Evolutionary conservation across 306 rosid genomes (phyloP), one percentile per base, ranked within the genome.

Genomic region (Quercus alba): DNA sequence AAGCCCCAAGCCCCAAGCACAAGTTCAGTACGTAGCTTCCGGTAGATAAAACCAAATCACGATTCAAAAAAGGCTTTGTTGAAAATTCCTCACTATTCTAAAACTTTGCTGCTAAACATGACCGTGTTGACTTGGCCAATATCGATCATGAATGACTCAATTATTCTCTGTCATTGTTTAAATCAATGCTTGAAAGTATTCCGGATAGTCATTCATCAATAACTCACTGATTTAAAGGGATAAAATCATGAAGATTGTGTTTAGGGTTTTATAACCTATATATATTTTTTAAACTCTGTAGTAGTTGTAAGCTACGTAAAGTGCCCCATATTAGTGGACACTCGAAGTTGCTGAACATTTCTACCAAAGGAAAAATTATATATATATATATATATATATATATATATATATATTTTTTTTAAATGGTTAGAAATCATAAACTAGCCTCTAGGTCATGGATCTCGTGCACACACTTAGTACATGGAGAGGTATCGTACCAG

Each of bases 1-100:
- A 71, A 76, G 57, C 84, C 88, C 86, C 81, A 71, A 76, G 57
- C 84, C 88, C 86, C 81, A 76, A 78, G 84, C 77, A 78, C 79
- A 83, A 74, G 75, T 80, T 85, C 69, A 82, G 14, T 70, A 76
- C 35, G 25, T 63, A 61, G 71, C 49, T 75, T 67, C 58, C 73
- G 56, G 58, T 14, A 64, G 75, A 77, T 74, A 70, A 84, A 30
- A 75, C 44, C 64, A 58, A 72, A 62, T 66, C 68, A 74, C 21
- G 46, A 51, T 78, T 86, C 75, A 41, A 78, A 62, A 49, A 54
- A 59, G 80, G 58, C 77, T 25, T 11, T 38, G 46, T 41, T 5
- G 38, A 58, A 78, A 59, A 71, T 13, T 26, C 70, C 64, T 59
- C 56, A 62, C 21, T 35, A 57, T 69, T 73, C 72, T 74, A 75